phyloP scores from a whole-genome alignment of 345 rosid species.

The Camelina sativa region DNA sequence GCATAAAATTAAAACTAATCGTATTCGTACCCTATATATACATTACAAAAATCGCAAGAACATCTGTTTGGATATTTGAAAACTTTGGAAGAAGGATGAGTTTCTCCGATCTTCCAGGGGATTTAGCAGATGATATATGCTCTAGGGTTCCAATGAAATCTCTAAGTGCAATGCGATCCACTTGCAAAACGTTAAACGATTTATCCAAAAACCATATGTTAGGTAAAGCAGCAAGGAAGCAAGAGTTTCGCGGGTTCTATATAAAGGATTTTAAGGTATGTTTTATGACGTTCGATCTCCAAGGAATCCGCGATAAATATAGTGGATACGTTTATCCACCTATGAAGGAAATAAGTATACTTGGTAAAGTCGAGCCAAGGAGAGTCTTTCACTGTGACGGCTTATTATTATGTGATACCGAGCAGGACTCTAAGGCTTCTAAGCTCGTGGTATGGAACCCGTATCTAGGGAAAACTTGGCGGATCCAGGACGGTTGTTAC shows the following conservation, averaged over 20 bases:
- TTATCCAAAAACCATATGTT: background rate
- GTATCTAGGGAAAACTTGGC: background rate
- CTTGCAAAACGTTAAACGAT: background rate
- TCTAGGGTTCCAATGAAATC: background rate
- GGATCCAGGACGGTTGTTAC: background rate
- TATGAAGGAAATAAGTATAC: background rate
- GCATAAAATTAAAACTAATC: background rate
- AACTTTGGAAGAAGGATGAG: background rate
- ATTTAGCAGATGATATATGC: background rate
- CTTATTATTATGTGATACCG: background rate
- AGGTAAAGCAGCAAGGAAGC: background rate
- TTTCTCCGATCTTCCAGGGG: background rate
- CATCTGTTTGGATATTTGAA: no score
- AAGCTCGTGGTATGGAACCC: conserved; percentile 4
- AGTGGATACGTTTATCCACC: background rate
- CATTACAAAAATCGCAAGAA: background rate
- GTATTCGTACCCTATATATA: background rate
- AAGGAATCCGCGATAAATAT: background rate
- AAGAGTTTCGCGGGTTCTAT: background rate
- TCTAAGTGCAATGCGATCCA: background rate
- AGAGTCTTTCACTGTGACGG: background rate
- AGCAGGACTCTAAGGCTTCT: background rate
- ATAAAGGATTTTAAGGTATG: background rate
- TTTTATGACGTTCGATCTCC: background rate
- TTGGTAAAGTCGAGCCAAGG: background rate